Base-by-base conservation (phyloP, 164 flowering plant genomes). In the Houttuynia cordata region DNA sequence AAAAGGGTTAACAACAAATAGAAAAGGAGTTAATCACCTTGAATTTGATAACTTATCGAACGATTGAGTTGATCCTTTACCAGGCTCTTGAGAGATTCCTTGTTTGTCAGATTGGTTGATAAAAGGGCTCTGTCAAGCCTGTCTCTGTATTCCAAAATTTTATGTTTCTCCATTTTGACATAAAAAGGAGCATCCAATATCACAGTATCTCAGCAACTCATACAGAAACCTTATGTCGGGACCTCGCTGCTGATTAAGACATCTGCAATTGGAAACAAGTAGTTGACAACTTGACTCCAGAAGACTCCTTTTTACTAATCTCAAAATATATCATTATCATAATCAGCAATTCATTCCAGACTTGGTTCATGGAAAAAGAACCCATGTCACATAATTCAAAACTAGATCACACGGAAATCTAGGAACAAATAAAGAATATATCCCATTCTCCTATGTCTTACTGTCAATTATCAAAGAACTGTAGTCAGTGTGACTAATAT, bases 91-190 rank as follows among this genome's bases (percentile, higher is more conserved):
- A 93, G 63, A 7, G 67, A 71, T 56, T 84, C 75, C 61, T 67
- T 65, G 69, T 80, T 65, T 42, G 72, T 65, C 54, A 89, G 78
- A 57, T 80, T 78, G 58, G 76, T 73, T 4, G 91, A 82, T 25
- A 83, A 81, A 40, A 93, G 76, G 13, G 98, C 82, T 59, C 72
- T 78, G 67, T 89, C 86, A 65, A 93, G 70, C 70, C 81, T 81
- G 60, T 77, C 81, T 52, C 96, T 73, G 64, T 79, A 83, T 67
- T 80, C 73, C 21, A 74, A 56, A 53, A 74, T 78, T 61, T 65
- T 58, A 34, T 72, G 78, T 50, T 52, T 73, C 57, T 60, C 84
- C 92, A 86, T 88, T 52, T 67, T 72, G 51, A 67, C 80, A 79
- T 73, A 54, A 61, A 65, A 37, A n/a, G 45, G 65, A 51, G 51